Evolutionary conservation across 2,329 filamentous ascomycete genomes (phyloP).

Genomic region (Aspergillus fumigatiaffinis): DNA sequence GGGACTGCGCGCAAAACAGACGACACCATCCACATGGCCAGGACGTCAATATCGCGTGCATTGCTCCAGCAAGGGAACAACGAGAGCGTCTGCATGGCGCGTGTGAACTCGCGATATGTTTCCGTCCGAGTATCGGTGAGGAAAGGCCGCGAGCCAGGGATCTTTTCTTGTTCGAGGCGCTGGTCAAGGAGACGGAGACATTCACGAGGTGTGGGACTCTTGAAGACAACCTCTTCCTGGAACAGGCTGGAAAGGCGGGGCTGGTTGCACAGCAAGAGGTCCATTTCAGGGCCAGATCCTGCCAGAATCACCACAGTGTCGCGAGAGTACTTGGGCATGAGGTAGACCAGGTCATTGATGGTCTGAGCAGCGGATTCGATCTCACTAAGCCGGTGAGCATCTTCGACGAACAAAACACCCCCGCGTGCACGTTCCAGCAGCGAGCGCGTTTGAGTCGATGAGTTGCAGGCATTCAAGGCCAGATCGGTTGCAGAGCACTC

Average conservation of each 20-base stretch:
- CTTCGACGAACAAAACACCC: conserved; percentile 15
- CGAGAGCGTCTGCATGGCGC: conserved; percentile 17
- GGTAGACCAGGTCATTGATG: conserved; percentile 15
- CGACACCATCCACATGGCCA: conserved; percentile 18
- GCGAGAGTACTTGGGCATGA: conserved; percentile 10
- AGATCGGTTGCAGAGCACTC: conserved; percentile 16
- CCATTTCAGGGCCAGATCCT: conserved; percentile 14
- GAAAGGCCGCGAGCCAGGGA: conserved; percentile 10
- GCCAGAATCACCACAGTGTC: conserved; percentile 17
- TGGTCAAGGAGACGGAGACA: conserved; percentile 16
- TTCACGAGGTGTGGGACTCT: conserved; percentile 17
- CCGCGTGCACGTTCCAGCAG: conserved; percentile 13
- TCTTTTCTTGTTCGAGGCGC: conserved; percentile 11
- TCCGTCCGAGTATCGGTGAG: conserved; percentile 11
- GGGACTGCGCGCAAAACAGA: conserved; percentile 9
- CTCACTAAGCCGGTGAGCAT: conserved; percentile 16
- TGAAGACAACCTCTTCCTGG: conserved; percentile 18
- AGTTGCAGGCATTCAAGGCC: conserved; percentile 1
- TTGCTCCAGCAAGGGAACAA: conserved; percentile 21
- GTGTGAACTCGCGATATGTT: conserved; percentile 17
- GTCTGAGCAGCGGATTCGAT: conserved; percentile 7
- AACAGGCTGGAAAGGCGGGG: conserved; percentile 15
- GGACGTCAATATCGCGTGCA: conserved; percentile 14
- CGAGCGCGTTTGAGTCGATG: conserved; percentile 7
- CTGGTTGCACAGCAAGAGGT: conserved; percentile 15